These are phyloP conservation scores for Bolboschoenus planiculmis DNA, from an alignment of 176 grass and related monocot species.

Conservation along the genomic window DNA sequence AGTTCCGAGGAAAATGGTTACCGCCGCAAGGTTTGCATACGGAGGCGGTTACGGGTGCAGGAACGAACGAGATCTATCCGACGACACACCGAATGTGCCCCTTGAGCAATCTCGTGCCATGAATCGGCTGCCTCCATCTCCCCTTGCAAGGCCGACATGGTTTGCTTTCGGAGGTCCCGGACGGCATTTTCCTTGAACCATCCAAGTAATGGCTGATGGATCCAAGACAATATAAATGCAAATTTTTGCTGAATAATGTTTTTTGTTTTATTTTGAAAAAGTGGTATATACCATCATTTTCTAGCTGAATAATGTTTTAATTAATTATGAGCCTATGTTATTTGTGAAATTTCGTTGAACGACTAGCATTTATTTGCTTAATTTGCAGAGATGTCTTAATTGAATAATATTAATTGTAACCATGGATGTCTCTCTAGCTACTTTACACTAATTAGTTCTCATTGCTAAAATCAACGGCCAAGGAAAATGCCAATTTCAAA, in stretches of 20 bases:
- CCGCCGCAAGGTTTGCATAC: neutral
- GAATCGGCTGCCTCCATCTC: neutral
- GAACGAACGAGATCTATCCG: neutral
- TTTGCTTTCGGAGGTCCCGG: too few species aligned
- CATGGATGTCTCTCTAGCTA: too few species aligned
- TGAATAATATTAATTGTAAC: too few species aligned
- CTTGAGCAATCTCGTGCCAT: neutral
- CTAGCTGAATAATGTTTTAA: too few species aligned
- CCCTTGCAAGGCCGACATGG: neutral
- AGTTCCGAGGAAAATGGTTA: slow-evolving; percentile 10
- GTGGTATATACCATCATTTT: too few species aligned
- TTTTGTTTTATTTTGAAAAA: neutral
- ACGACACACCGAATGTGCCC: neutral
- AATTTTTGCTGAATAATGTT: slow-evolving; percentile 17
- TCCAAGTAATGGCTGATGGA: too few species aligned
- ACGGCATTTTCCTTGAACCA: neutral
- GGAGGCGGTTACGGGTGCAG: neutral
- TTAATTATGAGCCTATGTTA: too few species aligned
- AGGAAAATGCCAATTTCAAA: neutral
- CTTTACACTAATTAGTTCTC: too few species aligned
- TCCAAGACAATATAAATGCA: neutral
- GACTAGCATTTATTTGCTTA: neutral
- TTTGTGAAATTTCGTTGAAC: neutral
- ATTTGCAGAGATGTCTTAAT: neutral
- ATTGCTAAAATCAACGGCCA: neutral